A percentile compares a stretch with the other conserved stretches of the same genome.
Evolutionary conservation across 1,139 yeast genomes (phyloP).

Genomic region (Candida dubliniensis): DNA sequence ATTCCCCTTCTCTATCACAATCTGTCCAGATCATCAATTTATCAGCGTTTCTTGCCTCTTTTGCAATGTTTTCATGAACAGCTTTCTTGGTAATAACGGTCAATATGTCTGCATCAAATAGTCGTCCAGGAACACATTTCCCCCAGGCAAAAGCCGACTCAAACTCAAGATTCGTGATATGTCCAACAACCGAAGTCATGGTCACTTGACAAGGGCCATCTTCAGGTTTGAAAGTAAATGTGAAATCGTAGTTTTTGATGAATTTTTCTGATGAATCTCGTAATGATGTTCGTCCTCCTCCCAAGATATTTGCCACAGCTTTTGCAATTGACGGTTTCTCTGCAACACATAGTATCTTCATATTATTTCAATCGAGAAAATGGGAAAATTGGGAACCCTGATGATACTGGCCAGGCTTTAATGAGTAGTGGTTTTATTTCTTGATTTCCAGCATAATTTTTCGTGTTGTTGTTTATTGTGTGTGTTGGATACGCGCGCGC

Average conservation of each 20-base stretch:
- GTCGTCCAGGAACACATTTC: conserved; percentile 58
- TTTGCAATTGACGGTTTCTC: conserved; percentile 96
- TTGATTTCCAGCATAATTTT: too few relatives aligned
- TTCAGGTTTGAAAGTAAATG: conserved; percentile 54
- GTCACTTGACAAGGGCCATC: conserved; percentile 74
- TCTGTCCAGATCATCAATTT: conserved; percentile 95
- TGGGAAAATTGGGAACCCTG: too few relatives aligned
- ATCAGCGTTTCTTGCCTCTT: conserved; percentile 61
- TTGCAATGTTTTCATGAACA: conserved; percentile 67
- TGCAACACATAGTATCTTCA: conserved; percentile 90
- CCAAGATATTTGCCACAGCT: conserved; percentile 71
- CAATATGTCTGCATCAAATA: conserved; percentile 66
- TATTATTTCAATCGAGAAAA: conserved; percentile 17
- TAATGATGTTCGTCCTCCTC: conserved; percentile 63
- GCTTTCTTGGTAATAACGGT: conserved; percentile 42
- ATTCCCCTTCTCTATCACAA: conserved; percentile 98
- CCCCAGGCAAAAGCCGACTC: conserved; percentile 70
- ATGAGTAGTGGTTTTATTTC: too few relatives aligned
- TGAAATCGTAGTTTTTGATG: conserved; percentile 80
- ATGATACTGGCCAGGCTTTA: too few relatives aligned
- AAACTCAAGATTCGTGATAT: conserved; percentile 67
- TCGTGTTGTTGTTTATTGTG: too few relatives aligned
- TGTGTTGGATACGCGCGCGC: too few relatives aligned
- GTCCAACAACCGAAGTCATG: conserved; percentile 93
- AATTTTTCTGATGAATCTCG: conserved; percentile 58